Evolutionary conservation across 1,139 yeast species (phyloP).

Genomic region (Pichia sp.): DNA sequence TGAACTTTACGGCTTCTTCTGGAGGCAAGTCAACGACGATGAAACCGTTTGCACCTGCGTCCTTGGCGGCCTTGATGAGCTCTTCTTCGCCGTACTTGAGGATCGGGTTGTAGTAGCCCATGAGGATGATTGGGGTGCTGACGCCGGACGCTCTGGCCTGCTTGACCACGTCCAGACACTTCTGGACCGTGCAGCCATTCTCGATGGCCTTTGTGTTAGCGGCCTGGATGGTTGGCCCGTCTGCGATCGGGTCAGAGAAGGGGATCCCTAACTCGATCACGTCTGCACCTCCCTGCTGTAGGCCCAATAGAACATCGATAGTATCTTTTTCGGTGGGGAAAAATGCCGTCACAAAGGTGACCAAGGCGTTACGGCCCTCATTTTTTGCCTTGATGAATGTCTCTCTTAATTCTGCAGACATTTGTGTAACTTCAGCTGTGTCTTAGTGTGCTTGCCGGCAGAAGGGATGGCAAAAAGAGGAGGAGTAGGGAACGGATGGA

Average conservation of each 20-base stretch:
- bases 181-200: slow-evolving; percentile 71
- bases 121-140: slow-evolving; percentile 79
- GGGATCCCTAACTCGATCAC: slow-evolving; percentile 94
- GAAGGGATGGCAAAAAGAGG: background rate
- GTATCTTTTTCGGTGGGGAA: slow-evolving; percentile 87
- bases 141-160: slow-evolving; percentile 81
- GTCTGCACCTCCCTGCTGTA: slow-evolving; percentile 95
- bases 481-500: background rate
- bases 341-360: slow-evolving; percentile 93
- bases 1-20: slow-evolving; percentile 87
- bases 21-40: slow-evolving; percentile 96
- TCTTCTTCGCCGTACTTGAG: slow-evolving; percentile 83
- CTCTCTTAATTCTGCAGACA: slow-evolving; percentile 66
- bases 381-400: slow-evolving; percentile 67
- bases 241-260: slow-evolving; percentile 98
- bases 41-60: slow-evolving; percentile 93
- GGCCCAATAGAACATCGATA: slow-evolving; percentile 74
- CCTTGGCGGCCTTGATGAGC: slow-evolving; percentile 69
- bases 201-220: slow-evolving; percentile 76
- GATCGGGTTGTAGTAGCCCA: slow-evolving; percentile 98
- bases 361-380: slow-evolving; percentile 81
- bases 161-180: slow-evolving; percentile 64
- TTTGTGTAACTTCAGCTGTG: slow-evolving; percentile 27
- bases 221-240: slow-evolving; percentile 92
- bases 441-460: background rate